Evolutionary conservation across 805 yeast genomes (phyloP), one percentile per base, ranked within the genome.

Genomic region (Yarrowia sp.): DNA sequence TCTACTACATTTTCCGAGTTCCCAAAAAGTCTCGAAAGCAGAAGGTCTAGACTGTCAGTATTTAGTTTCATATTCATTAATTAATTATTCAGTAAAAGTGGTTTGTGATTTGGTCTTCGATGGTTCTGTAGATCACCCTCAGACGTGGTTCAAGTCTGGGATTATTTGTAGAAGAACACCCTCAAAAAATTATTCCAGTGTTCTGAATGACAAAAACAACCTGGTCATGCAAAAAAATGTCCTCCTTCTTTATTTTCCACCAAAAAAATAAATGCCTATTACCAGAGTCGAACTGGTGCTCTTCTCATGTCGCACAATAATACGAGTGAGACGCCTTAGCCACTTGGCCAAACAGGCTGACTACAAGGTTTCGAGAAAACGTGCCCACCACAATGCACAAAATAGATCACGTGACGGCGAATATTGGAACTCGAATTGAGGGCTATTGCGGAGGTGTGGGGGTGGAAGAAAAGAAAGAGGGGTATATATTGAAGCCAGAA

Each of bases 1-100:
- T 82, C 71, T 83, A 88, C 82, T 87, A 90, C 88, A 75, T 86
- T 36, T 85, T 87, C n/a, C 85, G 95, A 82, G 94, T 89, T 70
- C 95, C 95, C 56, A 63, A 63, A 32, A 63, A 63, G 67, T 19
- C 43, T 9, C 45, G 56, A 41, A 48, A 48, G 56, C 56, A 48
- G 40, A 63, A 63, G 67, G 67, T 48, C n/a, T 61, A 61, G 36
- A 38, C 19, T 19, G 19, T 19, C 19, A 26, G 32, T 3, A 3
- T 26, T 35, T n/a, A 15, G 10, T 22, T 52, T 52, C 43, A 52
- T 40, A 16, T 42, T 42, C 22, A 19, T 41, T 41, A 19, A 41
- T 22, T 40, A 46, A 46, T 55, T 55, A 41, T 41, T 41, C 19
- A 15, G 15, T 42, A 15, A 8, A 42, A 41, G 10, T 14, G 16